Base-by-base conservation (phyloP, 2,329 filamentous ascomycete species). In the Myriosclerotinia curreyana region DNA sequence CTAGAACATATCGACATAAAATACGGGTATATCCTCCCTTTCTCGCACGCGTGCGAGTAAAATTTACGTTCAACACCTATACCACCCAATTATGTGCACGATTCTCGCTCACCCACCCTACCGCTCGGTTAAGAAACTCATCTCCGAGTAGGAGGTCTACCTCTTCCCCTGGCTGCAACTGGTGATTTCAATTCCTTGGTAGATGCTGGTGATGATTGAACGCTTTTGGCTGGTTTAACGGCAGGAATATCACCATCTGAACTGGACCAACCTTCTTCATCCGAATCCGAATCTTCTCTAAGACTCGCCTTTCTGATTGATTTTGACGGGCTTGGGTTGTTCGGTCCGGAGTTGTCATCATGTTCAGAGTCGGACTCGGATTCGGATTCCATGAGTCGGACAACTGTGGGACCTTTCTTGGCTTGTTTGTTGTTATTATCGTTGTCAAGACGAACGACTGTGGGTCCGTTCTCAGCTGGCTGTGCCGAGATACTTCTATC, bases 381-480 rank as follows among this genome's bases (percentile, higher is more conserved):
- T 38, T 55, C 61, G 31, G 68, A 60, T 62, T 70, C 70, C 49
- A 66, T 49, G n/a, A 73, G 60, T 44, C 72, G 66, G 20, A 74
- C 71, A 49, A 74, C 60, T 2, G 71, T 73, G 8, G 70, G 71
- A 2, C 68, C 67, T 54, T 70, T 70, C 38, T 67, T 68, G 6
- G 42, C 59, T 46, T 48, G 60, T 20, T n/a, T 15, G 20, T 34
- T 5, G 7, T 42, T 22, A 11, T 55, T 25, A 44, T 62, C 22
- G 17, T 55, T 31, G 42, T 64, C 40, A 17, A 73, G 54, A 44
- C 71, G 66, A 17, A 74, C 71, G 40, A 74, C 64, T 2, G 71
- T 72, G 5, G 68, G 71, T 5, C 66, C 64, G 20, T 68, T 68
- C 28, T 65, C 66, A 5, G 49, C 52, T 15, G 58, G 56, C 42